phyloP scores from a whole-genome alignment of 495 filamentous ascomycete genomes.

The Hypomontagnella monticulosa region DNA sequence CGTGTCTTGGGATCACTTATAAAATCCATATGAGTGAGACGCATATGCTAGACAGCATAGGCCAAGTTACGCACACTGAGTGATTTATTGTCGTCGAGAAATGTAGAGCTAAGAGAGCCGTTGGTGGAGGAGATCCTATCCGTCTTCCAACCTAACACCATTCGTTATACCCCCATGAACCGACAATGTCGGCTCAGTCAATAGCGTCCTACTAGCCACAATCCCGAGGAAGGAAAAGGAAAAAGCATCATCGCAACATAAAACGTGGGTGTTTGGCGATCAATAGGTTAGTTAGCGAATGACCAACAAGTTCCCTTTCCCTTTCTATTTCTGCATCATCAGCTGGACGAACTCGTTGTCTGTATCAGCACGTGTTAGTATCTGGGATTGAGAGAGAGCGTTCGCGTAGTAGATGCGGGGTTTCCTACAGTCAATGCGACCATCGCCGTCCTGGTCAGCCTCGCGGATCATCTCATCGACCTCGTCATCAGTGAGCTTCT shows the following conservation, averaged over 20 bases:
- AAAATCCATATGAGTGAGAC: too few relatives aligned
- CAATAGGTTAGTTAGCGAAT: slow-evolving; percentile 32
- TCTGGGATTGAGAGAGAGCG: not conserved
- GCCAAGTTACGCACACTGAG: slow-evolving; percentile 10
- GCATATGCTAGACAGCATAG: not conserved
- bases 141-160: slow-evolving; percentile 42
- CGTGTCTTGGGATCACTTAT: not conserved
- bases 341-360: slow-evolving; percentile 99
- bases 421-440: slow-evolving; percentile 86
- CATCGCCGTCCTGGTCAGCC: slow-evolving; percentile 98
- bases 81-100: slow-evolving; percentile 25
- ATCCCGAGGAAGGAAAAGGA: slow-evolving; percentile 30
- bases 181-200: slow-evolving; percentile 24
- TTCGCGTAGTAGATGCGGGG: not conserved
- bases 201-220: slow-evolving; percentile 23
- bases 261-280: slow-evolving; percentile 43
- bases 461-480: slow-evolving; percentile 99
- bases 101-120: slow-evolving; percentile 35
- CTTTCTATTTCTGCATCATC: slow-evolving; percentile 98
- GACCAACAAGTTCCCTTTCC: slow-evolving; percentile 27
- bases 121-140: slow-evolving; percentile 37
- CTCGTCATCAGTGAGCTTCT: slow-evolving; percentile 99
- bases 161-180: slow-evolving; percentile 34
- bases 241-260: slow-evolving; percentile 43
- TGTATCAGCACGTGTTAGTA: slow-evolving; percentile 57